A percentile compares a stretch with the other conserved stretches of the same genome.
phyloP scores from a whole-genome alignment of 2,329 filamentous ascomycete species.

The Teratosphaeria zuluensis region DNA sequence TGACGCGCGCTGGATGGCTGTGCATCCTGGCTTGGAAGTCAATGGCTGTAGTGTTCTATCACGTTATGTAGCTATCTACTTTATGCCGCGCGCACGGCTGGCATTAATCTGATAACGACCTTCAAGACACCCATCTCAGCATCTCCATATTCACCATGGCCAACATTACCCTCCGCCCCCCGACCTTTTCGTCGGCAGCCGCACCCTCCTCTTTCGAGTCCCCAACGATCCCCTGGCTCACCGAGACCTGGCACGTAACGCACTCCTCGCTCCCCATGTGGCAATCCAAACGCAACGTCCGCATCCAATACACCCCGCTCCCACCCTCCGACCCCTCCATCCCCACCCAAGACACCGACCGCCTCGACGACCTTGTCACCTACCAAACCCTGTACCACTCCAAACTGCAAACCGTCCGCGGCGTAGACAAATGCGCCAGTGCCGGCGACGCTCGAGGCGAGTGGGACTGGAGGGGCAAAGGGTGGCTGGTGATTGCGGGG shows the following conservation, averaged over 20 bases:
- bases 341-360: conserved; percentile 29
- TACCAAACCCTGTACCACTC: conserved; percentile 49
- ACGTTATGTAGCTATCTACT: not conserved
- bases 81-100: not conserved
- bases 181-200: conserved; percentile 20
- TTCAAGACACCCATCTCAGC: not conserved
- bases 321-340: conserved; percentile 24
- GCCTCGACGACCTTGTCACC: conserved; percentile 63
- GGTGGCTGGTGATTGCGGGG: conserved; percentile 60
- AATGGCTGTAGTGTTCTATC: not conserved
- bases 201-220: conserved; percentile 26
- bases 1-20: not conserved
- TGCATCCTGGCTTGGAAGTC: not conserved
- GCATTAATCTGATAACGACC: not conserved
- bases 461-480: conserved; percentile 73
- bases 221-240: conserved; percentile 51
- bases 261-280: conserved; percentile 73
- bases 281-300: conserved; percentile 68
- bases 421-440: conserved; percentile 49
- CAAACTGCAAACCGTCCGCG: conserved; percentile 51
- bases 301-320: conserved; percentile 62
- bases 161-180: conserved; percentile 19
- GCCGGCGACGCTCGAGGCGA: conserved; percentile 26
- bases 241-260: conserved; percentile 62
- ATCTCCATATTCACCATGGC: conserved; percentile 8